Base-by-base conservation (phyloP, 2,329 filamentous ascomycete genomes). In the Cordyceps pruinosa region DNA sequence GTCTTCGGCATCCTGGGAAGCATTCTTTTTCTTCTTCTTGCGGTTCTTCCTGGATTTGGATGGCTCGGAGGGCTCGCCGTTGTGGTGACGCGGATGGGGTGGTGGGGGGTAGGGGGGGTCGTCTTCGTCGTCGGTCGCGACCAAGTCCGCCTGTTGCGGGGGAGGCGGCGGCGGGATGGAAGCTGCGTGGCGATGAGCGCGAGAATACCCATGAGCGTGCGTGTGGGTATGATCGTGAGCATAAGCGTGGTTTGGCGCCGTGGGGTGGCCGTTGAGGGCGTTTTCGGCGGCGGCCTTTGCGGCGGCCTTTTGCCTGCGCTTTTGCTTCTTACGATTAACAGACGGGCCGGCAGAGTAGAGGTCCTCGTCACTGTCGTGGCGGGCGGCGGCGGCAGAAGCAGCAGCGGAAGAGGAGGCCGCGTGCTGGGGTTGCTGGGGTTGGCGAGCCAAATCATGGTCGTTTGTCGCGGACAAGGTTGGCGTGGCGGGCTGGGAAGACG, bases 281-380 rank as follows among this genome's bases (percentile, higher is more conserved):
- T 65, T 61, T 56, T 73, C 70, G 5, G 74, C 74, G 42, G 77
- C 83, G 30, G 82, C 82, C 68, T 87, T 83, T 60, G 86, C 87
- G 32, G 89, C 88, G 34, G 88, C 88, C 73, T 97, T 97, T 68
- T 89, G 87, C 63, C 92, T 84, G 64, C 92, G 85, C 79, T 96
- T 97, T 72, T 94, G 89, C 78, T 97, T 97, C 79, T 97, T 97
- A 69, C 89, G 85, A 74, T 96, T 97, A 52, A 92, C 87, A 9
- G 78, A 68, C 45, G 76, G 77, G 45, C 28, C 60, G 58, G 68
- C 64, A 63, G 58, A 37, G 57, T 64, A 32, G 41, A 15, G 28
- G 21, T 53, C 21, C 17, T 47, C 52, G 30, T 55, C 32, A 30
- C 46, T 41, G 21, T 41, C 37, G 39, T 55, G 42, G 42, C 17